Evolutionary conservation across 2,329 filamentous ascomycete species (phyloP).

Genomic region (Stemphylium lycopersici): DNA sequence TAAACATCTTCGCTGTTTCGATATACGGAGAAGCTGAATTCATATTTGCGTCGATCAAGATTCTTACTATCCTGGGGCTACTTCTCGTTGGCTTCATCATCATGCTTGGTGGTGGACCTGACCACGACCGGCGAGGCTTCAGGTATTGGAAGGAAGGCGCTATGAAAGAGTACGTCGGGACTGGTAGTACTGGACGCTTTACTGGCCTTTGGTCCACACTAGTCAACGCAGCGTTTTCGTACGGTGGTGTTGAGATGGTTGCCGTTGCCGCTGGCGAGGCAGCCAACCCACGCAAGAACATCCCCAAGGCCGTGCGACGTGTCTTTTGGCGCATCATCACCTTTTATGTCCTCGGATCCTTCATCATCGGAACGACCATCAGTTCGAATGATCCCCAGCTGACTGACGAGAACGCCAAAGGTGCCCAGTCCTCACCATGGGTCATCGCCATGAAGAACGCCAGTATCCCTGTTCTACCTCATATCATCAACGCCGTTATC

Average conservation of each 20-base stretch:
- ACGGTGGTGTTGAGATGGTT: conserved; percentile 47
- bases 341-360: conserved; percentile 60
- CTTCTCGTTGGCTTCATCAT: conserved; percentile 41
- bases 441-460: conserved; percentile 73
- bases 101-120: conserved; percentile 45
- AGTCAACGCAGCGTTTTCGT: conserved; percentile 58
- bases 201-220: conserved; percentile 64
- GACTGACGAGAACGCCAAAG: conserved; percentile 50
- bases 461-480: conserved; percentile 69
- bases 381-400: conserved; percentile 60
- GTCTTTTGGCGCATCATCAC: conserved; percentile 63
- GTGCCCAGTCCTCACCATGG: conserved; percentile 47
- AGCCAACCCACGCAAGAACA: conserved; percentile 47
- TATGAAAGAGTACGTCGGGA: conserved; percentile 55
- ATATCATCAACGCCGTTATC: conserved; percentile 78
- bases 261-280: conserved; percentile 47
- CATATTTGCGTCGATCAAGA: conserved; percentile 58
- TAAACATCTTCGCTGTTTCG: conserved; percentile 46
- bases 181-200: conserved; percentile 65
- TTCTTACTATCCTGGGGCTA: conserved; percentile 44
- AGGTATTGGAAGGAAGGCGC: conserved; percentile 72
- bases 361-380: conserved; percentile 67
- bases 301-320: conserved; percentile 61
- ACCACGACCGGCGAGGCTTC: conserved; percentile 59
- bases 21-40: conserved; percentile 57